These are phyloP conservation scores for Penicillium maclennaniae DNA, from an alignment of 495 filamentous ascomycete genomes.

Conservation along the genomic window DNA sequence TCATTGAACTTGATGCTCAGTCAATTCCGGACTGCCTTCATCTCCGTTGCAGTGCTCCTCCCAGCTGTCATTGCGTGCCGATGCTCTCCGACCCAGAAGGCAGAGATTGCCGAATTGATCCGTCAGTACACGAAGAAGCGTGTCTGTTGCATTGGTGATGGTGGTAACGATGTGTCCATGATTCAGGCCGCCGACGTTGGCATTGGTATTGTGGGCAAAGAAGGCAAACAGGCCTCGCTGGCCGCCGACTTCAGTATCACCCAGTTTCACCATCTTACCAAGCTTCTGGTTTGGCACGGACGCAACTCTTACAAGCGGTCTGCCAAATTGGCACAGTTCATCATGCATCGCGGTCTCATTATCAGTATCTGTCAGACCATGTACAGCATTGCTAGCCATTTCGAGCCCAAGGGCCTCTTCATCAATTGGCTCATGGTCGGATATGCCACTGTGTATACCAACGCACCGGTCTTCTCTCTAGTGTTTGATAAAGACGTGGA, in stretches of 20 bases:
- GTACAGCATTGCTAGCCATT: constrained; percentile 87
- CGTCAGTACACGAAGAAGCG: constrained; percentile 88
- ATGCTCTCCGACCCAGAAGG: constrained; percentile 96
- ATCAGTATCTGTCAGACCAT: constrained; percentile 95
- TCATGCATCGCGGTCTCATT: constrained; percentile 95
- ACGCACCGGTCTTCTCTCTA: constrained; percentile 89
- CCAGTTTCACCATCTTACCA: constrained; percentile 94
- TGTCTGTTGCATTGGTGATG: constrained; percentile 94
- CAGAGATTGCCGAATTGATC: constrained; percentile 87
- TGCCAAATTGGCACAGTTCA: constrained; percentile 95
- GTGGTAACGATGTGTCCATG: constrained; percentile 98
- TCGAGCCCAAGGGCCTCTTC: constrained; percentile 92
- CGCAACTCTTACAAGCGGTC: constrained; percentile 94
- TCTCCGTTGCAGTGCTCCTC: constrained; percentile 78
- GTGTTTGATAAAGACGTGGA: constrained; percentile 95
- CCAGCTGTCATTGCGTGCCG: constrained; percentile 95
- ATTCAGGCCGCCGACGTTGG: constrained; percentile 98
- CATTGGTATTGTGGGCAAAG: constrained; percentile 96
- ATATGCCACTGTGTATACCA: constrained; percentile 95
- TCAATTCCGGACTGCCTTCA: constrained; percentile 79
- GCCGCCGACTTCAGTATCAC: constrained; percentile 95
- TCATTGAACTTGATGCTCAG: constrained; percentile 77
- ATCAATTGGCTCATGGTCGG: constrained; percentile 97
- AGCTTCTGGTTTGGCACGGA: constrained; percentile 96
- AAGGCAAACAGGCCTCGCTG: constrained; percentile 89